Conservation (phyloP, 352 stramenopile species). For the Phytophthora tentaculata region DNA sequence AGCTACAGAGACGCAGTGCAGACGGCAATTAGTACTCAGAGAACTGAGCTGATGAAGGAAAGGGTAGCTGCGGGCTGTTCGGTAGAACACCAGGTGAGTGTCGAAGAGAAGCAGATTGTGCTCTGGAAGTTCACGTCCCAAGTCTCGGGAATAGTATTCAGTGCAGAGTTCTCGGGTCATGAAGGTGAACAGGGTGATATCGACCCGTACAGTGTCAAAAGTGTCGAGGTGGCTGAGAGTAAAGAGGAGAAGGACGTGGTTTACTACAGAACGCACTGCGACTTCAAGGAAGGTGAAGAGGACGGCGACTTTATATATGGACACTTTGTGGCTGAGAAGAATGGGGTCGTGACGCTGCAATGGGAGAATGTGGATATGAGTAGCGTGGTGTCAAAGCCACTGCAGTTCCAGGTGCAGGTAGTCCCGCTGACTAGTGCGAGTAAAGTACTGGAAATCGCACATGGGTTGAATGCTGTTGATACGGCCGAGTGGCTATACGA, state of each 20-base stretch:
- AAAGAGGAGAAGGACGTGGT: constrained; percentile 22
- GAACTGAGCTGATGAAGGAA: constrained; percentile 7
- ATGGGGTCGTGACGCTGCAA: constrained; percentile 38
- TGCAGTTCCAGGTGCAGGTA: constrained; percentile 42
- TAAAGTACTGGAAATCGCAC: constrained; percentile 19
- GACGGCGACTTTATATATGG: constrained; percentile 32
- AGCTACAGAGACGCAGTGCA: constrained; percentile 38
- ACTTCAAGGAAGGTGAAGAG: constrained; percentile 17
- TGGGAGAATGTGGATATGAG: constrained; percentile 55
- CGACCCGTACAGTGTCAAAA: constrained; percentile 38
- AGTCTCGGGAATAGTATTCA: constrained; percentile 36
- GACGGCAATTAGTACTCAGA: constrained; percentile 2
- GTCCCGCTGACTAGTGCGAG: constrained; percentile 16
- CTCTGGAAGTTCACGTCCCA: constrained; percentile 55
- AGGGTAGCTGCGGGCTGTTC: constrained; percentile 38
- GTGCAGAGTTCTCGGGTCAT: constrained; percentile 28
- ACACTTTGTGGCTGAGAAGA: constrained; percentile 29
- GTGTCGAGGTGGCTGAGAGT: background rate
- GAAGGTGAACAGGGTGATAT: background rate
- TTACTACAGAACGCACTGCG: constrained; percentile 42
- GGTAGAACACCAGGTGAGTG: constrained; percentile 27
- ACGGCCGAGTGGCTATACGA: constrained; percentile 27
- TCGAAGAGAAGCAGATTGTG: constrained; percentile 35
- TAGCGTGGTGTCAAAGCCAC: constrained; percentile 52
- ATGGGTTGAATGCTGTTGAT: constrained; percentile 16